Percentiles rank a stretch among this genome's conserved stretches.
These are phyloP conservation scores for Austroboletus niveus DNA, from an alignment of 1,284 basidiomycete genomes.

Conservation along the genomic window DNA sequence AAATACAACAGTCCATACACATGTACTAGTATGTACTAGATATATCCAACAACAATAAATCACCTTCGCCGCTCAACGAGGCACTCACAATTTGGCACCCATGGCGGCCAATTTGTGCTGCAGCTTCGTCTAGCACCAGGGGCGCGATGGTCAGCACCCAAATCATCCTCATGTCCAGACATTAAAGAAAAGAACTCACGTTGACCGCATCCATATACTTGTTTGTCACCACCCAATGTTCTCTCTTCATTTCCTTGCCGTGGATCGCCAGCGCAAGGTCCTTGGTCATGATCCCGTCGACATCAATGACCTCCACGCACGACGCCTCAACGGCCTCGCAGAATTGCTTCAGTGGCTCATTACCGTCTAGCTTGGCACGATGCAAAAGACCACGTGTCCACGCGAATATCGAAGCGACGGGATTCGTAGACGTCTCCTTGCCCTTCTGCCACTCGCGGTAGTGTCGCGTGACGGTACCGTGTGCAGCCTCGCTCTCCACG, in stretches of 20 bases:
- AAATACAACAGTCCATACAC: constrained; percentile 3
- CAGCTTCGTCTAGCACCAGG: constrained; percentile 47
- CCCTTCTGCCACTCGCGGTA: constrained; percentile 98
- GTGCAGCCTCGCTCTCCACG: constrained; percentile 94
- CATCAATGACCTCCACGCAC: constrained; percentile 91
- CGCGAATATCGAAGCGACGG: constrained; percentile 97
- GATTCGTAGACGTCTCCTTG: constrained; percentile 95
- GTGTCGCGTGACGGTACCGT: constrained; percentile 93
- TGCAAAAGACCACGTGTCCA: constrained; percentile 96
- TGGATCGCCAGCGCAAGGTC: constrained; percentile 95
- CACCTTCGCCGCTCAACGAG: constrained; percentile 2
- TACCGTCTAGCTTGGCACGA: constrained; percentile 90
- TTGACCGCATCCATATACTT: constrained; percentile 91
- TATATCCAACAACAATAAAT: constrained; percentile 9
- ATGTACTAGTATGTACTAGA: constrained; percentile 9
- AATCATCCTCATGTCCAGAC: neutral
- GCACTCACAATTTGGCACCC: constrained; percentile 17
- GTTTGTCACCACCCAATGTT: constrained; percentile 92
- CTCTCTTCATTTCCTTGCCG: constrained; percentile 86
- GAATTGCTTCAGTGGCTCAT: constrained; percentile 75
- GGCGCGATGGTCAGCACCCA: constrained; percentile 14
- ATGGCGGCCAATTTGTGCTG: constrained; percentile 48
- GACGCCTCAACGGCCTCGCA: constrained; percentile 81
- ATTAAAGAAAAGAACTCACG: constrained; percentile 41
- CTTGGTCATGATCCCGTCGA: constrained; percentile 93